Evolutionary conservation across 805 yeast species (phyloP), one percentile per base, ranked within the genome.

Genomic region (Candida qinlingensis): DNA sequence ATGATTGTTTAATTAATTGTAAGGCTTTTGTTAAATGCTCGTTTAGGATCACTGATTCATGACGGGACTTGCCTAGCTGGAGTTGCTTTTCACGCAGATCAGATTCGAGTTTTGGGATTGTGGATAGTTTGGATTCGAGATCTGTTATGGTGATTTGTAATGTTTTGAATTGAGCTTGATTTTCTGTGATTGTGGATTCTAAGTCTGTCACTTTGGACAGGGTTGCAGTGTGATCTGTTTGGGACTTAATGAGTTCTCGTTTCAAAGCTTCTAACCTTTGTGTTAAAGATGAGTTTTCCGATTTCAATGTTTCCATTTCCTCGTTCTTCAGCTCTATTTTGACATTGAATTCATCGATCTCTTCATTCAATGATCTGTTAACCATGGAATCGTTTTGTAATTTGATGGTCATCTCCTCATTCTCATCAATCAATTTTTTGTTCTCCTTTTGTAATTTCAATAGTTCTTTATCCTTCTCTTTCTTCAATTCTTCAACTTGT

Each of bases 11-110:
- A 50, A 94, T 77, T 75, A 92, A 73, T 28, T 88, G 80, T 52
- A 92, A 69, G 1, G 98, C 96, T 60, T 94, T 92, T n/a, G 96
- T 90, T 47, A 94, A 70, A 68, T 94, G 98, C 62, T 94, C 99
- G 64, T 94, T 94, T 49, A 92, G 70, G 28, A 88, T 87, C 8
- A 94, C 92, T 2, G 96, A 92, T 65, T 94, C 99, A 64, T 92
- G 98, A 46, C 97, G 79, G 44, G 94, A 75, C 63, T 92, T 94
- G 2, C 98, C 98, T 45, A 94, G 80, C 44, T 83, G 77, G 34
- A 91, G 69, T 50, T 83, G 88, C 65, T 88, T 90, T 52, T 76
- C 90, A 70, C 72, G 81, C 41, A 75, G 71, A 62, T 74, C 90
- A 46, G 64, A 69, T 60, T 75, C 86, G 45, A 73, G 71, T 58